A percentile compares a stretch with the other conserved stretches of the same genome.
phyloP scores from a whole-genome alignment of 2,329 filamentous ascomycete species.

The Xylariaceae sp. region DNA sequence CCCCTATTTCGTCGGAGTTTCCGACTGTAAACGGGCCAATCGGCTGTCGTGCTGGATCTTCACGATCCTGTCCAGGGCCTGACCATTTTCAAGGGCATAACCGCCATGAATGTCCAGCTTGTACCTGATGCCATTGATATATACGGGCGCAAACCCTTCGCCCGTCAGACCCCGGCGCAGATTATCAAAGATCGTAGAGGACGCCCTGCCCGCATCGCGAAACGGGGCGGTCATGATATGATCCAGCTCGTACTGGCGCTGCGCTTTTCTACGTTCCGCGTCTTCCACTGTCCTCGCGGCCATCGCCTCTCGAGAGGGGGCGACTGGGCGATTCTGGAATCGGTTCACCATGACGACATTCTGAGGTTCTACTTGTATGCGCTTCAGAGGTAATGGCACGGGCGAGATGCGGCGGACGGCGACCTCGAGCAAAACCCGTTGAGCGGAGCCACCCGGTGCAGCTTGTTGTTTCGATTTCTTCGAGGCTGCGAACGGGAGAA shows the following conservation, averaged over 20 bases:
- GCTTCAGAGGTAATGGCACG: slow-evolving; percentile 43
- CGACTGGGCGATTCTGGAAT: slow-evolving; percentile 27
- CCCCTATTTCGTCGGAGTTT: background rate
- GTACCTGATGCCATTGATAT: slow-evolving; percentile 43
- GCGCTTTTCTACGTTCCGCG: slow-evolving; percentile 34
- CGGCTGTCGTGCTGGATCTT: slow-evolving; percentile 29
- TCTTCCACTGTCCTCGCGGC: slow-evolving; percentile 32
- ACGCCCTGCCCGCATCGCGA: slow-evolving; percentile 41
- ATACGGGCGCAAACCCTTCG: slow-evolving; percentile 50
- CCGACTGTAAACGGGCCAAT: slow-evolving; percentile 10
- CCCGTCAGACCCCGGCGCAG: slow-evolving; percentile 49
- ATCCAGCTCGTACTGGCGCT: slow-evolving; percentile 47
- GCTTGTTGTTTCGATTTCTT: background rate
- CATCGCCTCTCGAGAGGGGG: slow-evolving; percentile 25
- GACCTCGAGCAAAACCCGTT: slow-evolving; percentile 46
- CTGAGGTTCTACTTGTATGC: slow-evolving; percentile 36
- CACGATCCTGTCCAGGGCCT: slow-evolving; percentile 52
- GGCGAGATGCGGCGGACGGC: slow-evolving; percentile 40
- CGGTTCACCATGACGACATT: slow-evolving; percentile 35
- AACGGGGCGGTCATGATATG: slow-evolving; percentile 55
- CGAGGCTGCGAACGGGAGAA: slow-evolving; percentile 36
- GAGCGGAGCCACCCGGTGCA: background rate
- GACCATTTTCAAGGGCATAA: slow-evolving; percentile 54
- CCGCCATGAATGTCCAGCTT: slow-evolving; percentile 54
- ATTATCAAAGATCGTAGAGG: slow-evolving; percentile 39